Percentiles rank a stretch among this genome's conserved stretches.
Evolutionary conservation across 768 basidiomycete genomes (phyloP).

Genomic region (Boletus patriciae): DNA sequence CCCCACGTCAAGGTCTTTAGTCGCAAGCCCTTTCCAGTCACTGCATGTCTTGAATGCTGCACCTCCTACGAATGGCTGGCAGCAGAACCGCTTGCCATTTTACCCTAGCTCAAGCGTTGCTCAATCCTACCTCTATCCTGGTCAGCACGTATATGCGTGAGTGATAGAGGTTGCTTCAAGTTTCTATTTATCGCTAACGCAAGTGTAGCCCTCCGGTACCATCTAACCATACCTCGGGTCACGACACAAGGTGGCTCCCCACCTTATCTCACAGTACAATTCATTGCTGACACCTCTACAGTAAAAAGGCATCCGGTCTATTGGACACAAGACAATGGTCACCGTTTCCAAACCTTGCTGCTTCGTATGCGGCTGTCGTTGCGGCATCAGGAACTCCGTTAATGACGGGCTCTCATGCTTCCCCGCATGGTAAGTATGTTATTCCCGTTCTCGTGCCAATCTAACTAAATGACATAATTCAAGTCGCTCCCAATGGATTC

Average conservation of each 20-base stretch:
- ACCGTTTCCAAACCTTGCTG: not conserved
- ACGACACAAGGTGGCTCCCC: not conserved
- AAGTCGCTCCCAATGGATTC: conserved; percentile 22
- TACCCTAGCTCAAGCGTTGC: too few species aligned
- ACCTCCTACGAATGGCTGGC: too few species aligned
- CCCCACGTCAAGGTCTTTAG: not conserved
- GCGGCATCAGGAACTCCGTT: too few species aligned
- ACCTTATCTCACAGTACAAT: not conserved
- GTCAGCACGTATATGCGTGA: not conserved
- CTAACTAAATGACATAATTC: conserved; percentile 41
- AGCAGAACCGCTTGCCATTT: not conserved
- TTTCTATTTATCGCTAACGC: not conserved
- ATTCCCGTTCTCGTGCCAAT: not conserved
- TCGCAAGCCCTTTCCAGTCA: not conserved
- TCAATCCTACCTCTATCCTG: not conserved
- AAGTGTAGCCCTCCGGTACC: not conserved
- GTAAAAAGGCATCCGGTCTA: not conserved
- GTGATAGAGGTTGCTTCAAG: not conserved
- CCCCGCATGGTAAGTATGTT: not conserved
- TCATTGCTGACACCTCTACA: not conserved
- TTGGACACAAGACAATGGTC: not conserved
- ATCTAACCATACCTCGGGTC: not conserved
- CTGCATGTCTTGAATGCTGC: not conserved
- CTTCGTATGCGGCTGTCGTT: too few species aligned
- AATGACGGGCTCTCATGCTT: too few species aligned